Conservation (phyloP, 2,329 filamentous ascomycete species). For the Ophiostoma sp. region DNA sequence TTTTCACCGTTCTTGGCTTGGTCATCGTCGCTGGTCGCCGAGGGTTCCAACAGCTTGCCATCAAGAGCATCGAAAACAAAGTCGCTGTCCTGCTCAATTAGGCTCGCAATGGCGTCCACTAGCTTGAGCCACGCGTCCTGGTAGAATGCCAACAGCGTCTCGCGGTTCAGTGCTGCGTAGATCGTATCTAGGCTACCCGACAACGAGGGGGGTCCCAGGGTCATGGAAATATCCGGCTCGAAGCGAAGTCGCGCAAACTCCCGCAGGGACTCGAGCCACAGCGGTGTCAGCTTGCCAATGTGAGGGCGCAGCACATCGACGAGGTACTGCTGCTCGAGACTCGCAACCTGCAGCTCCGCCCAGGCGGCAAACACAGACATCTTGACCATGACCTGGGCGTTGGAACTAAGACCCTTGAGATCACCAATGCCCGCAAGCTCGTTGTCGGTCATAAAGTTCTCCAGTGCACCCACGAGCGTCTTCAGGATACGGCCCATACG, state of each 20-base stretch:
- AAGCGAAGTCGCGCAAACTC: slow-evolving; percentile 89
- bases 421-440: slow-evolving; percentile 74
- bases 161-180: slow-evolving; percentile 88
- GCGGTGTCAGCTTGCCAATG: slow-evolving; percentile 78
- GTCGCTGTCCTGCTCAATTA: slow-evolving; percentile 95
- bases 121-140: slow-evolving; percentile 96
- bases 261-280: slow-evolving; percentile 88
- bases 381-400: slow-evolving; percentile 97
- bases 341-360: slow-evolving; percentile 95
- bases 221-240: slow-evolving; percentile 94
- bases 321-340: slow-evolving; percentile 83
- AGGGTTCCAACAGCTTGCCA: slow-evolving; percentile 58
- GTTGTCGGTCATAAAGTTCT: slow-evolving; percentile 79
- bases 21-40: not conserved
- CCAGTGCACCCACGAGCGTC: slow-evolving; percentile 80
- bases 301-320: slow-evolving; percentile 84
- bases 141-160: slow-evolving; percentile 91
- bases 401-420: slow-evolving; percentile 84
- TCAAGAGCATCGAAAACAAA: slow-evolving; percentile 97
- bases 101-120: slow-evolving; percentile 91
- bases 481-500: slow-evolving; percentile 98
- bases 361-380: slow-evolving; percentile 95
- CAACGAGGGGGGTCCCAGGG: slow-evolving; percentile 70
- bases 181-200: slow-evolving; percentile 87
- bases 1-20: slow-evolving; percentile 4